These are phyloP conservation scores for Metschnikowia rubicola DNA, from an alignment of 805 yeast species.

Conservation along the genomic window DNA sequence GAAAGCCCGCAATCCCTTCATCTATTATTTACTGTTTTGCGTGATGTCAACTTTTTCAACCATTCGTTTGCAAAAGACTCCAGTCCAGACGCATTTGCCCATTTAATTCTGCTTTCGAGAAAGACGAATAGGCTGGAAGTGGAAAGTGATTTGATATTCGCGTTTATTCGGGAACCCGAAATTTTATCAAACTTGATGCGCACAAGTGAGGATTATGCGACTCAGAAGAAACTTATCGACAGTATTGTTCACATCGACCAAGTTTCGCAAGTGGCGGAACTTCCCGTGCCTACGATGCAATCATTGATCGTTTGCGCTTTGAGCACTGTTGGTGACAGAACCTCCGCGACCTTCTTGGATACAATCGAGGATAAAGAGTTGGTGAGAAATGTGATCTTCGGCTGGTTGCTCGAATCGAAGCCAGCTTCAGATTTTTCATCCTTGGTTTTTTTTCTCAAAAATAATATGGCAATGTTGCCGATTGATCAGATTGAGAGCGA, in stretches of 20 bases:
- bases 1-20: conserved; percentile 14
- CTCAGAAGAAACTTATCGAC: conserved; percentile 15
- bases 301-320: conserved; percentile 14
- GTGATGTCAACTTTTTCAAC: not conserved
- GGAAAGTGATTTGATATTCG: conserved; percentile 23
- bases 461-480: conserved; percentile 13
- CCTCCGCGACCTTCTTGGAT: conserved; percentile 14
- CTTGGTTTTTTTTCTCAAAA: conserved; percentile 7
- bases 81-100: conserved; percentile 25
- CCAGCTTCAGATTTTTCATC: conserved; percentile 14
- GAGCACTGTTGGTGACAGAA: conserved; percentile 8
- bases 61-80: conserved; percentile 1
- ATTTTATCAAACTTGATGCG: conserved; percentile 20
- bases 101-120: conserved; percentile 29
- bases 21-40: conserved; percentile 2
- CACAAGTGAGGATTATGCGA: conserved; percentile 6
- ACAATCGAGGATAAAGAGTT: conserved; percentile 5
- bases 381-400: conserved; percentile 13
- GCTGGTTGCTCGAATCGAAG: conserved; percentile 7
- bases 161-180: conserved; percentile 15
- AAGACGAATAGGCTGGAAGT: conserved; percentile 17
- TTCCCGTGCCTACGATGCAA: not conserved
- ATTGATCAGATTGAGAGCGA: conserved; percentile 24
- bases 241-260: conserved; percentile 6
- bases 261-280: not conserved